Evolutionary conservation across 2,329 filamentous ascomycete species (phyloP), one percentile per base, ranked within the genome.

Genomic region (Aureobasidium sp.): DNA sequence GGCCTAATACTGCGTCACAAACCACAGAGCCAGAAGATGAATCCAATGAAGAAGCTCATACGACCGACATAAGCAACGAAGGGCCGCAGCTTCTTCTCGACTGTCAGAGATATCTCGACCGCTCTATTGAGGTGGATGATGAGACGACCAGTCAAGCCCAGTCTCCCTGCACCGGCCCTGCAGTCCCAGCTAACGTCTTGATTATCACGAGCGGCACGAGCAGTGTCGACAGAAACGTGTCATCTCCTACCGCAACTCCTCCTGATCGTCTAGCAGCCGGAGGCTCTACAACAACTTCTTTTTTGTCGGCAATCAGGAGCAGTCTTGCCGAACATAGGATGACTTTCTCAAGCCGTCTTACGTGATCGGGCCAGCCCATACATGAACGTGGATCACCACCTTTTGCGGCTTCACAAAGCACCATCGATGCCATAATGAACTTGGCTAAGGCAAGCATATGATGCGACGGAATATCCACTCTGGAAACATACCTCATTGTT

Each of bases 321-420:
- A 58, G 54, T 16, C 54, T 58, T 39, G 54, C 39, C 21, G 54
- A 58, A 34, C 54, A 58, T 15, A 58, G 45, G 16, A 58, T 58
- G 54, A 58, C 54, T 3, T 58, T 58, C 32, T 48, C 39, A 29
- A 37, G 32, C 42, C 54, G 42, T 37, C 32, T 21, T 27, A 58
- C 41, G 6, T 58, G 42, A 47, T 48, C 21, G 21, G 30, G 30
- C 21, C n/a, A 27, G 16, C 29, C 10, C 5, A 36, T 27, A 15
- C 39, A 25, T 30, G 41, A 36, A 21, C 49, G 10, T 16, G n/a
- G 2, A 54, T 42, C 37, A 37, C 37, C 52, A 9, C 8, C 6
- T 21, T 44, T 54, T 16, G 32, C 52, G 25, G 29, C 37, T 27
- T 42, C 11, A 5, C 25, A 32, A 4, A 30, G 10, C 21, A 32